Base-by-base conservation (phyloP, 2,329 filamentous ascomycete species). In the Aureobasidium sp. region DNA sequence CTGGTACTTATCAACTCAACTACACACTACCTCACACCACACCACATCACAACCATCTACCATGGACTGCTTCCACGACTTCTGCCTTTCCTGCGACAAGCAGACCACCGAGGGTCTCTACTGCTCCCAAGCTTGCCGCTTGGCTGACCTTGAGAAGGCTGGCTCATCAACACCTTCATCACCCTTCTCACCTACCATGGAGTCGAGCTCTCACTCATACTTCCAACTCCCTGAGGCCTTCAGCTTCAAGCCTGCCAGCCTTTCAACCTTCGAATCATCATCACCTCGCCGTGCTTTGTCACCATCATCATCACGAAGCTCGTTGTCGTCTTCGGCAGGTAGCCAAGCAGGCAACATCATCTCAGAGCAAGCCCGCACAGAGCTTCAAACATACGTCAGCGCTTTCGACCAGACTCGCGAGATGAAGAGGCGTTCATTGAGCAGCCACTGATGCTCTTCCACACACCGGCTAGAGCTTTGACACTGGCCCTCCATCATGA, bases 1-100 rank as follows among this genome's bases (percentile, higher is more conserved):
- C 27, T 29, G 48, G 36, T 52, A 37, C 21, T 7, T 39, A 41
- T 54, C 47, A 27, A 45, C 29, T 29, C 27, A 21, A 21, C 21
- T 21, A 21, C 21, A 1, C 21, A 21, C 1, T 1, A 21, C 44
- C 13, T 9, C n/a, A 39, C 27, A 45, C 8, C 30, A 49, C 8
- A 16, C 5, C 25, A 21, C 59, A 39, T 30, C 36, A 62, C 34
- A 50, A 57, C 13, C 44, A 37, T 29, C 39, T 27, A 66, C 54
- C 54, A 79, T 80, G 76, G 78, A 79, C 71, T 96, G 92, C 91
- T 89, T 89, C 69, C 90, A 89, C 75, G 88, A 95, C 76, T 96
- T 91, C 83, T 97, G 92, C 82, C 86, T 97, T 69, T 86, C 89
- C 79, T 97, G 92, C 80, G 92, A 97, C 78, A 88, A 88, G 78